These are phyloP conservation scores for Boletus fagicola DNA, from an alignment of 768 basidiomycete species.

Conservation along the genomic window DNA sequence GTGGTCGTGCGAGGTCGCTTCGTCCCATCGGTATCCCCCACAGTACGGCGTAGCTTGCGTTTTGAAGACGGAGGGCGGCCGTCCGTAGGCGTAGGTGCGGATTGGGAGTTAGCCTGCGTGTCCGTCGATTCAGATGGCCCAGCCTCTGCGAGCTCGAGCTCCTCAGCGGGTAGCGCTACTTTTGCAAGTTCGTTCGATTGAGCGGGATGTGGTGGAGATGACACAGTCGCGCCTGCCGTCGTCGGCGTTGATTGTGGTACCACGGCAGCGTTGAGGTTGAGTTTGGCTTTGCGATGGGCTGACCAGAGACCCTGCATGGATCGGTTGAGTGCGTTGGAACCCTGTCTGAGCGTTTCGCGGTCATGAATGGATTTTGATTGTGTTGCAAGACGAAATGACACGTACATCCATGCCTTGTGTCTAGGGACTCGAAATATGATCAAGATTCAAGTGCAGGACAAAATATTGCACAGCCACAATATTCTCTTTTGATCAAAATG, in stretches of 20 bases:
- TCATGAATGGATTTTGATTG: slow-evolving; percentile 8
- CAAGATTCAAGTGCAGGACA: neutral
- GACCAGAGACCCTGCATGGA: slow-evolving; percentile 83
- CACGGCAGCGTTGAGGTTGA: slow-evolving; percentile 58
- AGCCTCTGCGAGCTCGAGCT: slow-evolving; percentile 12
- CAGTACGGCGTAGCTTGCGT: slow-evolving; percentile 57
- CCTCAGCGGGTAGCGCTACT: slow-evolving; percentile 18
- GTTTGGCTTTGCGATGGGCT: slow-evolving; percentile 55
- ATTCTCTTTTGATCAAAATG: neutral
- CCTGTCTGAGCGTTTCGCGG: slow-evolving; percentile 52
- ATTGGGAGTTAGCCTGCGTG: neutral
- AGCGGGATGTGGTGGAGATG: neutral
- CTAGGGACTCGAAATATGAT: too few species aligned
- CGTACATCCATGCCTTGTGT: slow-evolving; percentile 19
- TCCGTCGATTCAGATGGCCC: slow-evolving; percentile 10
- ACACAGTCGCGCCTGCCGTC: slow-evolving; percentile 7
- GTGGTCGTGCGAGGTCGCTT: slow-evolving; percentile 53
- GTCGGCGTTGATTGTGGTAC: neutral
- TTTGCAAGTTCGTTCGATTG: slow-evolving; percentile 27
- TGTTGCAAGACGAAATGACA: neutral
- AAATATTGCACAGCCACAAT: slow-evolving; percentile 2
- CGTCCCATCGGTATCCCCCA: slow-evolving; percentile 45
- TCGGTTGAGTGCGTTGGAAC: slow-evolving; percentile 69
- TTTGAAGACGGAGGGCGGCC: slow-evolving; percentile 42
- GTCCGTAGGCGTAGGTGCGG: slow-evolving; percentile 2